These are phyloP conservation scores for Neonectria magnoliae DNA, from an alignment of 2,329 filamentous ascomycete genomes.

Conservation along the genomic window DNA sequence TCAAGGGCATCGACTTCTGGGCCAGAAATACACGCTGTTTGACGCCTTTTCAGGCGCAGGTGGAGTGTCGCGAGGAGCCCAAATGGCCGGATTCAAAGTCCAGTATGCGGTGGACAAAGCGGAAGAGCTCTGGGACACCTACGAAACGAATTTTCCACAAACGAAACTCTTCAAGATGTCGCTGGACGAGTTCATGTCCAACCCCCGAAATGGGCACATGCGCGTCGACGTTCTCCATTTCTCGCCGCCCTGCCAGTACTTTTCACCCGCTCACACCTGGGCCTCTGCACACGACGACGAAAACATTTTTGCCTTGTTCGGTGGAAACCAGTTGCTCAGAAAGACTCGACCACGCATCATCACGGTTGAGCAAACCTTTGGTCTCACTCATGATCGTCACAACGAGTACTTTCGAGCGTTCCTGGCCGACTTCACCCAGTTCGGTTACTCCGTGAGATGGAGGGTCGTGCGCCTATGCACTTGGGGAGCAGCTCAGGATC, in stretches of 20 bases:
- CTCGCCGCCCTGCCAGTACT: slow-evolving; percentile 81
- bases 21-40: slow-evolving; percentile 70
- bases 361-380: slow-evolving; percentile 83
- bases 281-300: slow-evolving; percentile 74
- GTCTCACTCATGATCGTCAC: slow-evolving; percentile 66
- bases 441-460: slow-evolving; percentile 78
- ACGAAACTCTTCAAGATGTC: slow-evolving; percentile 59
- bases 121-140: slow-evolving; percentile 64
- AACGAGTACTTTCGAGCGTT: slow-evolving; percentile 66
- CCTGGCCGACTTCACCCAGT: slow-evolving; percentile 70
- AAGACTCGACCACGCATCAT: slow-evolving; percentile 72
- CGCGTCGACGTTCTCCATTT: slow-evolving; percentile 77
- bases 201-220: slow-evolving; percentile 41
- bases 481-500: slow-evolving; percentile 61
- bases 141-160: slow-evolving; percentile 66
- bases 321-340: slow-evolving; percentile 64
- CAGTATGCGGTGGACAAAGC: slow-evolving; percentile 73
- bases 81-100: slow-evolving; percentile 65
- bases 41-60: slow-evolving; percentile 81
- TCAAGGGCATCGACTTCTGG: slow-evolving; percentile 16
- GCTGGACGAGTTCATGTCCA: slow-evolving; percentile 60
- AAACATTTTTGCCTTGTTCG: slow-evolving; percentile 70
- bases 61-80: slow-evolving; percentile 73
- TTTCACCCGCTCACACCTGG: slow-evolving; percentile 76
- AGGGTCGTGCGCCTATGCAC: slow-evolving; percentile 63